Evolutionary conservation across 345 rosid genomes (phyloP).

Genomic region (Sonneratia caseolaris): DNA sequence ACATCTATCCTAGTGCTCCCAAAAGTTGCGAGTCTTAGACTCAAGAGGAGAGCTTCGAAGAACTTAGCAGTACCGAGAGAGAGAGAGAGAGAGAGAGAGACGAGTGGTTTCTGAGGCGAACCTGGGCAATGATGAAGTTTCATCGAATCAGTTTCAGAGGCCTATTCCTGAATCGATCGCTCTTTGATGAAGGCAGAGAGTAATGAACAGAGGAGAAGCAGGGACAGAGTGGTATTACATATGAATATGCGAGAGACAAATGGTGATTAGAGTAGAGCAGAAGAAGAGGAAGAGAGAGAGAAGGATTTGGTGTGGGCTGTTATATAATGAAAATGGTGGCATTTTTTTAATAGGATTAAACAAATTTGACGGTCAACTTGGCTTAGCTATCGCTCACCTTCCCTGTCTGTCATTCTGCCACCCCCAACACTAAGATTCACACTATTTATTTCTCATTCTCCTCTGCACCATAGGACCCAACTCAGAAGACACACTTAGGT

Average conservation of each 20-base stretch:
- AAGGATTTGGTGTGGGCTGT: conserved; percentile 2
- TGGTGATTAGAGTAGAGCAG: neutral
- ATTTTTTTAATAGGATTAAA: neutral
- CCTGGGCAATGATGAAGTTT: neutral
- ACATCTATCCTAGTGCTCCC: no score
- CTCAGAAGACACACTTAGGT: no score
- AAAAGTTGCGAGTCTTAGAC: no score
- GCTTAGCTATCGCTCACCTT: neutral
- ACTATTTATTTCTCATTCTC: no score
- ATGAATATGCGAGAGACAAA: neutral
- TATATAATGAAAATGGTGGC: neutral
- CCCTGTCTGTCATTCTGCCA: no score
- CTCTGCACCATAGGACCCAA: no score
- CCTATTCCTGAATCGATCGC: neutral
- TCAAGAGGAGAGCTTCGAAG: no score
- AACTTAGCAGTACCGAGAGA: neutral
- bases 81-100: neutral
- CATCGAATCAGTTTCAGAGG: neutral
- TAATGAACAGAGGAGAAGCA: no score
- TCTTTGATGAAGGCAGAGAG: neutral
- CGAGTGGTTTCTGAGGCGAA: neutral
- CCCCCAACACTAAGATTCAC: no score
- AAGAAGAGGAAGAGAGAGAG: neutral
- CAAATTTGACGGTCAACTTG: neutral
- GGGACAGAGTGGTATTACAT: neutral